Conservation (phyloP, 2,329 filamentous ascomycete genomes). For the Stemphylium vesicarium region DNA sequence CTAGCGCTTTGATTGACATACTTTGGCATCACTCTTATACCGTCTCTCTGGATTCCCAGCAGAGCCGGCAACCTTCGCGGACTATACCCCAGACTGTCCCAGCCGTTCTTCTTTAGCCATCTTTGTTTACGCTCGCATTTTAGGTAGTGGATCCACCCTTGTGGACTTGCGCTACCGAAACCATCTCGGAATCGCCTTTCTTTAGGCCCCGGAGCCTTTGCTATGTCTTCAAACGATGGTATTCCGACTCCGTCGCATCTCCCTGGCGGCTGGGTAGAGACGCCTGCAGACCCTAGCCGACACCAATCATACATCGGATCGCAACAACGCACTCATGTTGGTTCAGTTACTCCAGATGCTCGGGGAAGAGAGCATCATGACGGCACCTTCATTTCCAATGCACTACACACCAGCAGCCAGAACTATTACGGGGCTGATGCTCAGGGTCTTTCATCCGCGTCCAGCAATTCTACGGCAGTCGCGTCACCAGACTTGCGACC, state of each 20-base stretch:
- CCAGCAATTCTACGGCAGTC: conserved; percentile 21
- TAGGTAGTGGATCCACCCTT: background rate
- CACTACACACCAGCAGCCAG: conserved; percentile 24
- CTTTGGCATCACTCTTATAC: conserved; percentile 1
- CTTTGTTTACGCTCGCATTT: background rate
- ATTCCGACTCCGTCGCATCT: conserved; percentile 42
- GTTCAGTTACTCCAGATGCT: background rate
- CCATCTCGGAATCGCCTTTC: background rate
- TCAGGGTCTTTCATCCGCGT: conserved; percentile 14
- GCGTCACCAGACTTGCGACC: conserved; percentile 6
- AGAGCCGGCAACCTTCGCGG: conserved; percentile 2
- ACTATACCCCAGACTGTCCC: background rate
- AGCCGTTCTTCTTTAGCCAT: background rate
- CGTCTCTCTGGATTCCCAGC: background rate
- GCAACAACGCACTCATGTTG: conserved; percentile 15
- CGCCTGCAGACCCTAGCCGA: conserved; percentile 34
- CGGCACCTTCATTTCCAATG: conserved; percentile 27
- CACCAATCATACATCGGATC: conserved; percentile 33
- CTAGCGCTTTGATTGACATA: background rate
- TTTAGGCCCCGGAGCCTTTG: conserved; percentile 6
- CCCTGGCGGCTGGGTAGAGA: conserved; percentile 47
- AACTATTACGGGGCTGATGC: conserved; percentile 19
- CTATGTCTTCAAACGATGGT: conserved; percentile 41
- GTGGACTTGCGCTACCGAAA: background rate
- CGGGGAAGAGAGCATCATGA: conserved; percentile 1